A percentile compares a stretch with the other conserved stretches of the same genome.
phyloP scores from a whole-genome alignment of 805 yeast genomes.

The Wickerhamiella spandovensis region DNA sequence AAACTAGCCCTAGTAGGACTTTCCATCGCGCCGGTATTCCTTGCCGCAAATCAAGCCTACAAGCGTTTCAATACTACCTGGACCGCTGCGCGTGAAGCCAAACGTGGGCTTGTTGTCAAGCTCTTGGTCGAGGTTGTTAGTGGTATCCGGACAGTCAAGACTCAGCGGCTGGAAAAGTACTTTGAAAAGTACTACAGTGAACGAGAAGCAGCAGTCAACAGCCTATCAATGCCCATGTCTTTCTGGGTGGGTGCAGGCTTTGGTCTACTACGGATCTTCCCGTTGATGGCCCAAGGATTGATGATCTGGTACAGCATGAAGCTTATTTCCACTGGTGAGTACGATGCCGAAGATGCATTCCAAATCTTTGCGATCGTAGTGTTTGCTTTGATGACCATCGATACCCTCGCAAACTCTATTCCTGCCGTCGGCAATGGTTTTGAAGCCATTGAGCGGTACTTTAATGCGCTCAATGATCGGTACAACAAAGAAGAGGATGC shows the following conservation, averaged over 20 bases:
- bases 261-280: slow-evolving; percentile 40
- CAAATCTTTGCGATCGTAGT: slow-evolving; percentile 58
- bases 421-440: slow-evolving; percentile 76
- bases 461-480: slow-evolving; percentile 1
- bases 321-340: slow-evolving; percentile 47
- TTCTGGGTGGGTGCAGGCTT: slow-evolving; percentile 53
- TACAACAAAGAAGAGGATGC: not conserved
- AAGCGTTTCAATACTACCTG: slow-evolving; percentile 27
- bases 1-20: slow-evolving; percentile 71
- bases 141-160: slow-evolving; percentile 51
- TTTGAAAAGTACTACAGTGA: slow-evolving; percentile 26
- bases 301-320: slow-evolving; percentile 69
- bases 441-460: slow-evolving; percentile 17
- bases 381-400: slow-evolving; percentile 57
- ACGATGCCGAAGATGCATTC: slow-evolving; percentile 44
- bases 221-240: slow-evolving; percentile 39
- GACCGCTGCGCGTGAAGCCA: slow-evolving; percentile 10
- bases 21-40: slow-evolving; percentile 55
- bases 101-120: slow-evolving; percentile 7
- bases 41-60: slow-evolving; percentile 38
- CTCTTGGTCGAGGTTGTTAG: slow-evolving; percentile 37
- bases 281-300: slow-evolving; percentile 52
- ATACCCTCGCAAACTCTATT: slow-evolving; percentile 45
- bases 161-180: slow-evolving; percentile 37
- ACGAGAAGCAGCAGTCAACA: slow-evolving; percentile 24